A percentile compares a stretch with the other conserved stretches of the same genome.
Evolutionary conservation across 2,329 filamentous ascomycete species (phyloP).

Genomic region (Clonostachys solani): DNA sequence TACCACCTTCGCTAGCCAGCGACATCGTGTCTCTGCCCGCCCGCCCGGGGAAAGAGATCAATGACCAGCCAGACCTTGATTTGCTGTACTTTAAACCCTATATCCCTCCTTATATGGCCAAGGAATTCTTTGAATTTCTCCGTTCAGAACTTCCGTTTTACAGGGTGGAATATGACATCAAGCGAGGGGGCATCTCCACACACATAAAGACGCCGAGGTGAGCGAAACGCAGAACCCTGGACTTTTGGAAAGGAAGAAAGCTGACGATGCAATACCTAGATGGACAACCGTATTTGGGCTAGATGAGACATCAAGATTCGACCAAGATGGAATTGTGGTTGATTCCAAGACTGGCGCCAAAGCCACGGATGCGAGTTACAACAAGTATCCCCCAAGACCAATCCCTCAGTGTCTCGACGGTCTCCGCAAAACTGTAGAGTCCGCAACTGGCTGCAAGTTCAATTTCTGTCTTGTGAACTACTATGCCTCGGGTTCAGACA

Average conservation of each 20-base stretch:
- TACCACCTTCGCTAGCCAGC: constrained; percentile 30
- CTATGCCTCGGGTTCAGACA: constrained; percentile 72
- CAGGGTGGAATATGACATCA: constrained; percentile 69
- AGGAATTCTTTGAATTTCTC: constrained; percentile 65
- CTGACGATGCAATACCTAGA: constrained; percentile 3
- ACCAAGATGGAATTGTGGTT: constrained; percentile 31
- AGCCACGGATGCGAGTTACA: constrained; percentile 48
- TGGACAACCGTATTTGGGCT: constrained; percentile 54
- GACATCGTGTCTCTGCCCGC: constrained; percentile 42
- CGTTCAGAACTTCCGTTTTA: constrained; percentile 72
- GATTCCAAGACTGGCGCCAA: constrained; percentile 34
- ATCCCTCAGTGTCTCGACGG: constrained; percentile 66
- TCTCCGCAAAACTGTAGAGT: constrained; percentile 60
- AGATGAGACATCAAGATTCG: constrained; percentile 60
- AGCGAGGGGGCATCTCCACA: constrained; percentile 57
- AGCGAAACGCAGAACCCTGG: background rate
- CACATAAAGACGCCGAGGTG: constrained; percentile 52
- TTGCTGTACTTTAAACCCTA: constrained; percentile 75
- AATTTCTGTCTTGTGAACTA: constrained; percentile 84
- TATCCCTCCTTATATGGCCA: constrained; percentile 50
- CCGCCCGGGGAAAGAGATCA: constrained; percentile 49
- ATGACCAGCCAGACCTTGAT: constrained; percentile 66
- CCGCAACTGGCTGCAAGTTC: constrained; percentile 61
- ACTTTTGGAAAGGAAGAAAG: background rate
- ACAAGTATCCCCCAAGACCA: constrained; percentile 58